Evolutionary conservation across 805 yeast genomes (phyloP), one percentile per base, ranked within the genome.

Genomic region (Lachancea kluyveri): DNA sequence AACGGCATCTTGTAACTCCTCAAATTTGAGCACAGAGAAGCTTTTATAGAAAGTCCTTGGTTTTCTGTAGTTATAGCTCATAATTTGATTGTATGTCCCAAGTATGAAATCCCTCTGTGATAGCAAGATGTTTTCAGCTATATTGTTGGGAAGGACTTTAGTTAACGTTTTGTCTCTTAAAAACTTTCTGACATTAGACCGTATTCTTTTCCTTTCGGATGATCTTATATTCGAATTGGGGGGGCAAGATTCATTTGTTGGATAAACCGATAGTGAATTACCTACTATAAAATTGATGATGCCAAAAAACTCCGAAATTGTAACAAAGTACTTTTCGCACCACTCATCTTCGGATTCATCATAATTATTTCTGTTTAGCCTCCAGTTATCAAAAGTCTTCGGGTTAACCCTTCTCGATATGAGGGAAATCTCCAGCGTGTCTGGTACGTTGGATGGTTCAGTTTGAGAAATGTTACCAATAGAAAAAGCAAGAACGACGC

Each of bases 261-360:
- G 7, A 10, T n/a, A 10, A 13, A n/a, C 6, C 9, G 24, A n/a
- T 6, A 22, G 11, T 13, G 9, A 10, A 22, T 22, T n/a, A 6
- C 24, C 24, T 6, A 22, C 11, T n/a, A 13, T 10, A n/a, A 22
- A 22, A 10, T 22, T 13, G 13, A 22, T 22, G 6, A 22, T 22
- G 13, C 11, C 11, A n/a, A 22, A 13, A n/a, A 22, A 22, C 11
- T 22, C 24, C 9, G 11, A n/a, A n/a, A 22, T 6, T n/a, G 24
- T 22, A 10, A 22, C 11, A 13, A 22, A 22, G 12, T 22, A n/a
- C 24, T 22, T 22, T n/a, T 22, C 24, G 11, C 24, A 22, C 24
- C 24, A 22, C 12, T 6, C 11, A n/a, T 22, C 24, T n/a, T 22
- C 11, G 11, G 8, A 7, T 22, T 22, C 24, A 22, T 22, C 12